Conservation (phyloP, 139 green algal genomes). For the Chlamydomonas schloesseri region DNA sequence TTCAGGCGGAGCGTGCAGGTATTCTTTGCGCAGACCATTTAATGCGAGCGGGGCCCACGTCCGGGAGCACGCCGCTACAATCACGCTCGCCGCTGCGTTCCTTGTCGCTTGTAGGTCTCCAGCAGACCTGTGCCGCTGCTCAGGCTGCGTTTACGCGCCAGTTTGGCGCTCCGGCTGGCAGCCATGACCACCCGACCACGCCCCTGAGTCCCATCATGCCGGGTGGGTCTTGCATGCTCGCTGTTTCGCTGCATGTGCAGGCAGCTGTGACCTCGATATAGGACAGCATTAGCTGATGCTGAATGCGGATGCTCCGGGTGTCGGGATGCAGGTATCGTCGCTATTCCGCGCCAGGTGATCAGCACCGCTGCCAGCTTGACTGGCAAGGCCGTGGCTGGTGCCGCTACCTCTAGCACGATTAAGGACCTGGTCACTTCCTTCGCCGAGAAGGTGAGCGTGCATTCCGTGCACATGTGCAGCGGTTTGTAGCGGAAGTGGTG, state of each 20-base stretch:
- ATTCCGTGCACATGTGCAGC: background rate
- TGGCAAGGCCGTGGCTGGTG: slow-evolving; percentile 49
- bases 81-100: background rate
- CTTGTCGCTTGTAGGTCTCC: background rate
- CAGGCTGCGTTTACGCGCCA: slow-evolving; percentile 20
- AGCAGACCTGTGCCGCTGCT: slow-evolving; percentile 27
- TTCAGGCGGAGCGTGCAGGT: slow-evolving; percentile 38
- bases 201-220: slow-evolving; percentile 61
- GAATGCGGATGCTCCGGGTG: too few relatives aligned
- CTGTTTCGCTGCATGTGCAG: too few relatives aligned
- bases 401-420: slow-evolving; percentile 45
- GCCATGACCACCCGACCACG: slow-evolving; percentile 39
- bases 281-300: too few relatives aligned
- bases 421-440: slow-evolving; percentile 56
- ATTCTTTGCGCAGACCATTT: background rate
- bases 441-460: slow-evolving; percentile 43
- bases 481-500: too few relatives aligned
- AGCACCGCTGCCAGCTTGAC: slow-evolving; percentile 41
- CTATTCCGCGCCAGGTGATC: slow-evolving; percentile 54
- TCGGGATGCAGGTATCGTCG: slow-evolving; percentile 19
- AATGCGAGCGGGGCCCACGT: background rate
- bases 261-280: too few relatives aligned
- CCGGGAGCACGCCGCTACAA: background rate
- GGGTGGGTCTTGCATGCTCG: background rate
- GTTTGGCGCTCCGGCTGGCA: slow-evolving; percentile 26